Conservation (phyloP, 1,284 basidiomycete species). For the Naganishia sp. region DNA sequence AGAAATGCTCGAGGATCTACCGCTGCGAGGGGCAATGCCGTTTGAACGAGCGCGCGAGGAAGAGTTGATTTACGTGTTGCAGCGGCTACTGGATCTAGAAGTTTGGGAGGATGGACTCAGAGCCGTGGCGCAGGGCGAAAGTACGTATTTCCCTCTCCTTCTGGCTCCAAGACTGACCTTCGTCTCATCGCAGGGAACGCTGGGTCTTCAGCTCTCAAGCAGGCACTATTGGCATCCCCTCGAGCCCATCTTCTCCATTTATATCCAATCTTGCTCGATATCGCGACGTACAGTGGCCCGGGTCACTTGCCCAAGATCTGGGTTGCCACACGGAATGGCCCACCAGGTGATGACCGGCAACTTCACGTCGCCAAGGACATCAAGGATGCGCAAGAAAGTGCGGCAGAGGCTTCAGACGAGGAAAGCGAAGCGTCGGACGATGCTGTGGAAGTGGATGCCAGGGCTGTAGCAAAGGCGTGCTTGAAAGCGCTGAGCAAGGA, state of each 20-base stretch:
- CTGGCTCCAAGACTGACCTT: conserved; percentile 14
- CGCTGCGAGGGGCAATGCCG: conserved; percentile 76
- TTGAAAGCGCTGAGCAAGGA: conserved; percentile 69
- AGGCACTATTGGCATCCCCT: conserved; percentile 68
- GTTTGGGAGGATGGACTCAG: conserved; percentile 73
- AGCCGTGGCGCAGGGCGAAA: conserved; percentile 57
- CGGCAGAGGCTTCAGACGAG: conserved; percentile 36
- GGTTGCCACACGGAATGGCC: conserved; percentile 30
- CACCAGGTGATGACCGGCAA: not conserved
- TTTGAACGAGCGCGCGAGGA: conserved; percentile 74
- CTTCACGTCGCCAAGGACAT: conserved; percentile 19
- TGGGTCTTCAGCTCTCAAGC: conserved; percentile 60
- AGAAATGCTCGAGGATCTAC: conserved; percentile 77
- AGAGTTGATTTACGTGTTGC: conserved; percentile 80
- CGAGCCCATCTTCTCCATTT: conserved; percentile 82
- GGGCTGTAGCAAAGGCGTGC: conserved; percentile 67
- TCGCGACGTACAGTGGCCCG: conserved; percentile 59
- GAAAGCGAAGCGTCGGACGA: conserved; percentile 39
- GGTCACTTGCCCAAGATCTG: conserved; percentile 33
- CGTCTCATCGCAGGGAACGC: conserved; percentile 54
- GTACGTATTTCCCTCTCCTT: conserved; percentile 8
- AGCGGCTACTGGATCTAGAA: conserved; percentile 68
- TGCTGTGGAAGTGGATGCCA: conserved; percentile 63
- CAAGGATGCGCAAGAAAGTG: not conserved
- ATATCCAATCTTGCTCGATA: conserved; percentile 73